phyloP scores from a whole-genome alignment of 2,329 filamentous ascomycete genomes.

The Epichloe hybrida region DNA sequence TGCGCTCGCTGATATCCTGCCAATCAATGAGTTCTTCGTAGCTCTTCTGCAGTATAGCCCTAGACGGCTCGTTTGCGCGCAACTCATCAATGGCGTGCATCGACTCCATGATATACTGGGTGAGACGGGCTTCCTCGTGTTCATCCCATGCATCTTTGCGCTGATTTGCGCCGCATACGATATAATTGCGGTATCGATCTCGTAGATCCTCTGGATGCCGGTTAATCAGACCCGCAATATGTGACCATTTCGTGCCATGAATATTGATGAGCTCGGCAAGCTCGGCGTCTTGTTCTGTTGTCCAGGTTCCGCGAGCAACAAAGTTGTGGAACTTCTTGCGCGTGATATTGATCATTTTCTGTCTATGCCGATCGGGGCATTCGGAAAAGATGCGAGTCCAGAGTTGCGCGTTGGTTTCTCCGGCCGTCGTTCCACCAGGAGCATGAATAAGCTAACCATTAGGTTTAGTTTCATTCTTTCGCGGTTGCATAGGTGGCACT shows the following conservation, averaged over 20 bases:
- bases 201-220: slow-evolving; percentile 52
- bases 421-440: slow-evolving; percentile 21
- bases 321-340: slow-evolving; percentile 55
- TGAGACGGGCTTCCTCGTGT: slow-evolving; percentile 43
- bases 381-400: slow-evolving; percentile 35
- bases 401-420: slow-evolving; percentile 27
- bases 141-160: slow-evolving; percentile 44
- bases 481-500: slow-evolving; percentile 12
- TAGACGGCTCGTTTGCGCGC: slow-evolving; percentile 19
- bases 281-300: slow-evolving; percentile 22
- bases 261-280: slow-evolving; percentile 21
- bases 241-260: slow-evolving; percentile 41
- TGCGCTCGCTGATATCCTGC: slow-evolving; percentile 47
- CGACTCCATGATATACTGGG: slow-evolving; percentile 37
- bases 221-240: slow-evolving; percentile 48
- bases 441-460: slow-evolving; percentile 22
- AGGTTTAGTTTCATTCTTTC: slow-evolving; percentile 4
- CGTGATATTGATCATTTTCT: slow-evolving; percentile 41
- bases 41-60: slow-evolving; percentile 21
- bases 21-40: slow-evolving; percentile 49
- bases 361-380: slow-evolving; percentile 36
- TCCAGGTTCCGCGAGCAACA: slow-evolving; percentile 36
- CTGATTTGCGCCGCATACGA: slow-evolving; percentile 41
- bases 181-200: slow-evolving; percentile 57
- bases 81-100: slow-evolving; percentile 33